These are phyloP conservation scores for Panaeolus papilionaceus DNA, from an alignment of 768 basidiomycete genomes.

Conservation along the genomic window DNA sequence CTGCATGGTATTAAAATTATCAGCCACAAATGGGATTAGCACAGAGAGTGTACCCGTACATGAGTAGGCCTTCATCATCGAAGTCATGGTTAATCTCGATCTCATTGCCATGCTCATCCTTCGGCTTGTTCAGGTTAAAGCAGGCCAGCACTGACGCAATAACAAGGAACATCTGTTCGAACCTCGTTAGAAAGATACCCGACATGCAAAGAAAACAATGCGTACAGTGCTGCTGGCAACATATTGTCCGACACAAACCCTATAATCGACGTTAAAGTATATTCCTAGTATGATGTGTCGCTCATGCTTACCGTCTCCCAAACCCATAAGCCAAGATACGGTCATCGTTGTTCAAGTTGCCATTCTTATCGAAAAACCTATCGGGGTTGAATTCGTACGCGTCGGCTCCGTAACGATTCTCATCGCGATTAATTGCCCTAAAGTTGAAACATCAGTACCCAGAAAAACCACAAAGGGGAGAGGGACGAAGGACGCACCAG, in stretches of 20 bases:
- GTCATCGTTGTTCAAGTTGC: conserved; percentile 20
- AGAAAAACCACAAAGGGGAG: too few relatives aligned
- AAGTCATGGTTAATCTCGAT: conserved; percentile 27
- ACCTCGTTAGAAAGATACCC: too few relatives aligned
- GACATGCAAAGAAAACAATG: not conserved
- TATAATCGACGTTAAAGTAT: not conserved
- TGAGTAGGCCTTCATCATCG: conserved; percentile 16
- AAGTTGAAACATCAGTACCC: too few relatives aligned
- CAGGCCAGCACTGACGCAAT: conserved; percentile 31
- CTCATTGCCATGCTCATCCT: conserved; percentile 24
- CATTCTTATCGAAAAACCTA: conserved; percentile 27
- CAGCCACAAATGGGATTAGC: not conserved
- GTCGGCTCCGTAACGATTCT: conserved; percentile 25
- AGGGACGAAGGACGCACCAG: conserved; percentile 16
- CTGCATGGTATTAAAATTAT: not conserved
- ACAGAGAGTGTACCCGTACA: not conserved
- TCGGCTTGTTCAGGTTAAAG: conserved; percentile 31
- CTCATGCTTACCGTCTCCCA: conserved; percentile 17
- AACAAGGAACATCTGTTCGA: conserved; percentile 29
- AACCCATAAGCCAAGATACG: conserved; percentile 20
- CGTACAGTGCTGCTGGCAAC: conserved; percentile 22
- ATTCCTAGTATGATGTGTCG: not conserved
- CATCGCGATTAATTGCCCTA: conserved; percentile 32
- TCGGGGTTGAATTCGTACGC: conserved; percentile 34
- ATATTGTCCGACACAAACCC: conserved; percentile 31